Evolutionary conservation across 345 rosid genomes (phyloP).

Genomic region (Rhodamnia argentea): DNA sequence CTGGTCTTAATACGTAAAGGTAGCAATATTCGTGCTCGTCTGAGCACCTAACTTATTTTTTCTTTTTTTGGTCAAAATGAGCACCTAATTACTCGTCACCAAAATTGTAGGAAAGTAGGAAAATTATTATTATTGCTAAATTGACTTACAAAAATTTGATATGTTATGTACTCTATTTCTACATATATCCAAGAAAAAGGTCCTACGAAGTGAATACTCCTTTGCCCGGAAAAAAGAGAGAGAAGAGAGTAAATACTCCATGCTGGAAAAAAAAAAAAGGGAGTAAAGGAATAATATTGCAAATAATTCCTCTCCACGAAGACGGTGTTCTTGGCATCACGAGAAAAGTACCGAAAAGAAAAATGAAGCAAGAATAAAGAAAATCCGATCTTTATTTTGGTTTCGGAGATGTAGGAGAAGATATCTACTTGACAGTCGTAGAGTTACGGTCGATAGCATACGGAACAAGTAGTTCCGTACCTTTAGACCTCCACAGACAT

Average conservation of each 20-base stretch:
- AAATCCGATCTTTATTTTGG: background rate
- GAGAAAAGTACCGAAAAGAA: background rate
- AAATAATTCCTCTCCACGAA: background rate
- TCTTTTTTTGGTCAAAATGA: too few relatives aligned
- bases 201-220: background rate
- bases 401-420: background rate
- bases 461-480: too few relatives aligned
- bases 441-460: accelerated
- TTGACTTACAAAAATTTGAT: background rate
- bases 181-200: background rate
- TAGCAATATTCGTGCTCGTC: background rate
- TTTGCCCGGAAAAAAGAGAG: background rate
- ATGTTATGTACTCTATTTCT: background rate
- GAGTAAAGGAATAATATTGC: background rate
- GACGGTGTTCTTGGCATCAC: background rate
- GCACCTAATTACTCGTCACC: background rate
- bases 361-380: background rate
- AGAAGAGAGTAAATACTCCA: background rate
- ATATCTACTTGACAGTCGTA: background rate
- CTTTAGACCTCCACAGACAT: background rate
- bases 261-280: background rate
- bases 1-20: too few relatives aligned
- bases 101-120: too few relatives aligned
- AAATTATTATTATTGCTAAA: background rate
- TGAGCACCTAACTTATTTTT: background rate